A percentile compares a stretch with the other conserved stretches of the same genome.
phyloP scores from a whole-genome alignment of 257 asterid genomes.

The Solanum commersonii region DNA sequence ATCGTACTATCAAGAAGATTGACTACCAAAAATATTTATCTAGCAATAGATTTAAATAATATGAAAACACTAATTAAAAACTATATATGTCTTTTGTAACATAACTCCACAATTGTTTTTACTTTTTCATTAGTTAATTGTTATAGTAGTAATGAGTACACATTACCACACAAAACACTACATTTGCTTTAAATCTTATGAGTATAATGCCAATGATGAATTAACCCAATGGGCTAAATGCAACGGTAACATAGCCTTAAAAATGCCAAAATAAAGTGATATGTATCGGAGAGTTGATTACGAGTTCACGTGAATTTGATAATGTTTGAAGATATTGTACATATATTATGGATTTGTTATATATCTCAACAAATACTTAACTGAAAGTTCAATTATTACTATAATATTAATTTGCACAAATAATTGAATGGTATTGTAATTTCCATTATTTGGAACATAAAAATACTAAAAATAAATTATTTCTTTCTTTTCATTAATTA shows the following conservation, averaged over 20 bases:
- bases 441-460: background rate
- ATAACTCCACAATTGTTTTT: background rate
- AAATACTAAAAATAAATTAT: background rate
- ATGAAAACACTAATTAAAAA: background rate
- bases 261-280: background rate
- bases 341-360: background rate
- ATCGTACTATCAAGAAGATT: background rate
- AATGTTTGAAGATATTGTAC: background rate
- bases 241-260: background rate
- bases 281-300: background rate
- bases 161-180: background rate
- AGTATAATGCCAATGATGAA: background rate
- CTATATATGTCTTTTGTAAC: background rate
- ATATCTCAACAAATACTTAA: background rate
- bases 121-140: background rate
- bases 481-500: background rate
- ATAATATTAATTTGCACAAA: background rate
- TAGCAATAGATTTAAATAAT: background rate
- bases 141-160: background rate
- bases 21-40: background rate
- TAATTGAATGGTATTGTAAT: background rate
- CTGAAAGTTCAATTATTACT: no score
- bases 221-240: background rate
- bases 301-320: rapidly evolving
- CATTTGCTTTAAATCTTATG: background rate